These are phyloP conservation scores for Mrakia frigida DNA, from an alignment of 768 basidiomycete species.

Conservation along the genomic window DNA sequence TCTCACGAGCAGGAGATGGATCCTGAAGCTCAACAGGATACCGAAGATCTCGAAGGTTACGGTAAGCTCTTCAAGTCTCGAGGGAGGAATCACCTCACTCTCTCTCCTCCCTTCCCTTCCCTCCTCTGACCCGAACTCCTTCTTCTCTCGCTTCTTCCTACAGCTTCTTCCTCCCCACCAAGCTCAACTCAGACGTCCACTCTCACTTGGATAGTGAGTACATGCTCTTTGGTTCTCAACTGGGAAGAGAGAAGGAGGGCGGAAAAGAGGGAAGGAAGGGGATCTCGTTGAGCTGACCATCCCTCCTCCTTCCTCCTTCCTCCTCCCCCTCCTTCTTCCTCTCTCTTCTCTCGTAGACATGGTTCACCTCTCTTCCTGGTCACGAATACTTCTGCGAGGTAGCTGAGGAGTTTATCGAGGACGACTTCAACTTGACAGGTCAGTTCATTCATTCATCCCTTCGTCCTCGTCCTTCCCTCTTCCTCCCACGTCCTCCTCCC, in stretches of 20 bases:
- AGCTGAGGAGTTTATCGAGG: slow-evolving; percentile 97
- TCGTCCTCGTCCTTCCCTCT: too few species aligned
- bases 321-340: neutral
- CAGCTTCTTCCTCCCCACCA: slow-evolving; percentile 32
- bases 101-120: neutral
- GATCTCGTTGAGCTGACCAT: neutral
- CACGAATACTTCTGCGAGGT: slow-evolving; percentile 99
- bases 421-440: slow-evolving; percentile 95
- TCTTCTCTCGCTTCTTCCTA: neutral
- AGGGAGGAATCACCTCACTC: neutral
- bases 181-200: slow-evolving; percentile 29
- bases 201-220: slow-evolving; percentile 32
- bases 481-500: neutral
- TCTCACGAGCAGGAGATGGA: slow-evolving; percentile 9
- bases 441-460: neutral
- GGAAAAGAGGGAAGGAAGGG: neutral
- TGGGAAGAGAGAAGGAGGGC: neutral
- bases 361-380: slow-evolving; percentile 32
- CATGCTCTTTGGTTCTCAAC: neutral
- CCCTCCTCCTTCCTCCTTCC: neutral
- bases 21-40: slow-evolving; percentile 4
- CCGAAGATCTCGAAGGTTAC: slow-evolving; percentile 10
- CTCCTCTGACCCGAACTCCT: neutral
- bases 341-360: slow-evolving; percentile 8
- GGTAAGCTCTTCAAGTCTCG: neutral